Conservation (phyloP, 169 alveolate genomes). For the Plasmodium relictum region DNA sequence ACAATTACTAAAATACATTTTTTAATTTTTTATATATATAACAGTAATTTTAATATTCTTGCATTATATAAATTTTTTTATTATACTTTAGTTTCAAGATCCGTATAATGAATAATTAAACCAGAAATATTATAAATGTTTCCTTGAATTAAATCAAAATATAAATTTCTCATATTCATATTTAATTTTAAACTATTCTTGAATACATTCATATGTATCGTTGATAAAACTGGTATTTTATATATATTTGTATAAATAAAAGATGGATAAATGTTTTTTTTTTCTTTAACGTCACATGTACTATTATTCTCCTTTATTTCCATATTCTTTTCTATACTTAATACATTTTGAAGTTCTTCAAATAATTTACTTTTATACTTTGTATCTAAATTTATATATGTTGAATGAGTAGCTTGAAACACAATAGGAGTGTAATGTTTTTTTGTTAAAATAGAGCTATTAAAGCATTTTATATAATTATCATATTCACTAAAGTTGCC, state of each 20-base stretch:
- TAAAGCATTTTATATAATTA: constrained; percentile 20
- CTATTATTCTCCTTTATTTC: constrained; percentile 1
- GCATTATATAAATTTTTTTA: not conserved
- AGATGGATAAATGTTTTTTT: constrained; percentile 37
- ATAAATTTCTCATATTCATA: constrained; percentile 7
- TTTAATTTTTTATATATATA: not conserved
- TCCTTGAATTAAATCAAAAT: constrained; percentile 64
- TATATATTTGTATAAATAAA: constrained; percentile 65
- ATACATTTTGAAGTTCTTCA: constrained; percentile 30
- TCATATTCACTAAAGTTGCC: constrained; percentile 5
- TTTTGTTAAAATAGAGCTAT: constrained; percentile 3
- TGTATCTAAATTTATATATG: constrained; percentile 49
- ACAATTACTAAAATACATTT: not conserved
- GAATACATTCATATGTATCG: constrained; percentile 26
- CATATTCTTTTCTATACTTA: constrained; percentile 8
- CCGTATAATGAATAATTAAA: constrained; percentile 60
- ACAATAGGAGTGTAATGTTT: constrained; percentile 46
- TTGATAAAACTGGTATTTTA: constrained; percentile 65
- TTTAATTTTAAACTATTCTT: constrained; percentile 24
- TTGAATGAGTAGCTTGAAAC: constrained; percentile 52
- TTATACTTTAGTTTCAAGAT: constrained; percentile 45
- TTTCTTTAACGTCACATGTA: not conserved
- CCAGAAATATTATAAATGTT: constrained; percentile 60
- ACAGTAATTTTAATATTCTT: not conserved
- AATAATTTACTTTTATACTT: constrained; percentile 54